These are phyloP conservation scores for Phytophthora pluvialis DNA, from an alignment of 352 stramenopile species.

Conservation along the genomic window DNA sequence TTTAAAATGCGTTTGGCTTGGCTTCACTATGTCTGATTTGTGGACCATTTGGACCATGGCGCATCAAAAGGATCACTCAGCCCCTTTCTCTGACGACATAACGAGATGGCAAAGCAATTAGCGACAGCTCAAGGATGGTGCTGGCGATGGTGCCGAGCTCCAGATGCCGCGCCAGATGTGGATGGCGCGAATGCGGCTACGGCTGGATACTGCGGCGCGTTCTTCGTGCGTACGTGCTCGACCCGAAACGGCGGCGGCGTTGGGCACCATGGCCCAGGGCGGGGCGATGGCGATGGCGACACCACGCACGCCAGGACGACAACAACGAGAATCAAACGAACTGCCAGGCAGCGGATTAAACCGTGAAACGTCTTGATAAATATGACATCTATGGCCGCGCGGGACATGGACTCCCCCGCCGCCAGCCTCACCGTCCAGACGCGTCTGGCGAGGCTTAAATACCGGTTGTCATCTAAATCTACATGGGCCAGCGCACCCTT, in stretches of 20 bases:
- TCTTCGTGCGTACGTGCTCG: conserved; percentile 5
- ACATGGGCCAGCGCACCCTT: conserved; percentile 33
- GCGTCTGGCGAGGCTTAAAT: conserved; percentile 36
- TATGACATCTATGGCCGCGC: conserved; percentile 37
- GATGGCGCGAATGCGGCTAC: conserved; percentile 1
- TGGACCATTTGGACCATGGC: not conserved
- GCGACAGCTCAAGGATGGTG: conserved; percentile 24
- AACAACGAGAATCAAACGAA: conserved; percentile 1
- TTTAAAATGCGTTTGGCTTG: conserved; percentile 17
- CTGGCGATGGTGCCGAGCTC: conserved; percentile 12
- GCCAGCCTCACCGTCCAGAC: conserved; percentile 25
- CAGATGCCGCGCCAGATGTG: conserved; percentile 34
- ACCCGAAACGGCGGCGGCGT: conserved; percentile 8
- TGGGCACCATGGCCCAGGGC: not conserved
- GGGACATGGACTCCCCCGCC: not conserved
- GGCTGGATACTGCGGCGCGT: conserved; percentile 21
- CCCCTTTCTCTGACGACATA: conserved; percentile 31
- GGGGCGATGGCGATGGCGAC: not conserved
- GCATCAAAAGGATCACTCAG: conserved; percentile 3
- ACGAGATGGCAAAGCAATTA: conserved; percentile 33
- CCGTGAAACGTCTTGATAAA: conserved; percentile 43
- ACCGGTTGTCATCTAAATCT: conserved; percentile 39
- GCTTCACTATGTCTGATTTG: not conserved
- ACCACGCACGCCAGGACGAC: not conserved
- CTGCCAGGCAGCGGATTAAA: conserved; percentile 3